Evolutionary conservation across 2,329 filamentous ascomycete genomes (phyloP), one percentile per base, ranked within the genome.

Genomic region (Exophiala lecanii-corni): DNA sequence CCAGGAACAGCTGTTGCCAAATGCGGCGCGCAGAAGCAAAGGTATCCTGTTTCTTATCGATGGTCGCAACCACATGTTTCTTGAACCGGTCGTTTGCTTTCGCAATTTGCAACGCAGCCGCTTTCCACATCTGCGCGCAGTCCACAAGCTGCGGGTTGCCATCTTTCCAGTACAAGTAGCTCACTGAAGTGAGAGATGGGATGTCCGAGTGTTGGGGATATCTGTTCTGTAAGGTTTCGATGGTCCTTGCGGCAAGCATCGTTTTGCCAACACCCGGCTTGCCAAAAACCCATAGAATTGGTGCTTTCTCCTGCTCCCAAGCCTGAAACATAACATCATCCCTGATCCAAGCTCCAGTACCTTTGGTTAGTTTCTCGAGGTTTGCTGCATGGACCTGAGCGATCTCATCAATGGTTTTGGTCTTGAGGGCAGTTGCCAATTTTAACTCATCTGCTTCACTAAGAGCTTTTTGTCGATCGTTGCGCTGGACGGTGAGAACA

Each of bases 181-280:
- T 39, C 18, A 39, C 36, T 19, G 41, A 26, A 17, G 36, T 33
- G 9, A 44, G 9, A 9, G 41, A 30, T 32, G 36, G 16, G 30
- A 39, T 44, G 4, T 44, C 41, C 7, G 37, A 21, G 20, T 44
- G 5, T 30, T 39, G 37, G 12, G 41, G 36, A 15, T 44, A 44
- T 41, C 31, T 40, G 28, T 41, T 42, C 41, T 44, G 37, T 7
- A 44, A 28, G 16, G 28, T 25, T 31, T 44, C 41, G 17, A 44
- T 39, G 6, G 41, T 44, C 4, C 36, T 39, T 23, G 41, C 41
- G 15, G 41, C 41, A 32, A 44, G 41, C 25, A 44, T 28, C 5
- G 41, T 44, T 36, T 44, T 44, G 15, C 41, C 41, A 32, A 44
- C 41, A 16, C 41, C 41, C 6, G 41, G 41, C 9, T 39, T 40